Conservation (phyloP, 345 rosid species). For the Gossypium arboreum region DNA sequence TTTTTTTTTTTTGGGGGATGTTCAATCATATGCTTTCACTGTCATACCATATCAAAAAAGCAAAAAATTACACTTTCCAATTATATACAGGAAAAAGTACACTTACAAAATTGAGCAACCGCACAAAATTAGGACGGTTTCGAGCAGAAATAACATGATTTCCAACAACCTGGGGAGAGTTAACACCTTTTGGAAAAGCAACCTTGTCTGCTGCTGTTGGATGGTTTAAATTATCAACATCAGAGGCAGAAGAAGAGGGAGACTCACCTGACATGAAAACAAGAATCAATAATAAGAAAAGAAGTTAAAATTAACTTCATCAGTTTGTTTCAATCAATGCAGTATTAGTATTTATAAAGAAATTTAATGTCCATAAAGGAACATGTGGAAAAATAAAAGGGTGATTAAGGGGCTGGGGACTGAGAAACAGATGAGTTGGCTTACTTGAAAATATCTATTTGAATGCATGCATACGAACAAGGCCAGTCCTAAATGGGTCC, state of each 20-base stretch:
- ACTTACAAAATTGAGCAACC: slow-evolving; percentile 84
- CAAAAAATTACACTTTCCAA: neutral
- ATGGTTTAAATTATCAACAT: slow-evolving; percentile 88
- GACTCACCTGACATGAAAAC: slow-evolving; percentile 68
- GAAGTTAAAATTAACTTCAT: neutral
- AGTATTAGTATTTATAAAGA: neutral
- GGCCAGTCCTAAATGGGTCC: neutral
- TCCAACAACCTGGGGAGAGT: slow-evolving; percentile 75
- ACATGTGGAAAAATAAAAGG: neutral
- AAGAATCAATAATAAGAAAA: slow-evolving; percentile 12
- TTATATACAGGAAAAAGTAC: slow-evolving; percentile 8
- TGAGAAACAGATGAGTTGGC: neutral
- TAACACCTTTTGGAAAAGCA: slow-evolving; percentile 55
- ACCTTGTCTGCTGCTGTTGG: slow-evolving; percentile 60
- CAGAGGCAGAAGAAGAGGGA: slow-evolving; percentile 98
- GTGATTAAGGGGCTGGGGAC: neutral
- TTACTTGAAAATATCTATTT: slow-evolving; percentile 1
- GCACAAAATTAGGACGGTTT: slow-evolving; percentile 52
- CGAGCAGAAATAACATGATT: slow-evolving; percentile 60
- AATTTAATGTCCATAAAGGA: neutral
- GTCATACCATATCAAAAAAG: neutral
- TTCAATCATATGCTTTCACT: neutral
- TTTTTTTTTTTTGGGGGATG: too few relatives aligned
- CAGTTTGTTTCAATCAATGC: neutral
- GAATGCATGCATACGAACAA: neutral